Evolutionary conservation across 1,139 yeast species (phyloP).

Genomic region (Citeromyces siamensis): DNA sequence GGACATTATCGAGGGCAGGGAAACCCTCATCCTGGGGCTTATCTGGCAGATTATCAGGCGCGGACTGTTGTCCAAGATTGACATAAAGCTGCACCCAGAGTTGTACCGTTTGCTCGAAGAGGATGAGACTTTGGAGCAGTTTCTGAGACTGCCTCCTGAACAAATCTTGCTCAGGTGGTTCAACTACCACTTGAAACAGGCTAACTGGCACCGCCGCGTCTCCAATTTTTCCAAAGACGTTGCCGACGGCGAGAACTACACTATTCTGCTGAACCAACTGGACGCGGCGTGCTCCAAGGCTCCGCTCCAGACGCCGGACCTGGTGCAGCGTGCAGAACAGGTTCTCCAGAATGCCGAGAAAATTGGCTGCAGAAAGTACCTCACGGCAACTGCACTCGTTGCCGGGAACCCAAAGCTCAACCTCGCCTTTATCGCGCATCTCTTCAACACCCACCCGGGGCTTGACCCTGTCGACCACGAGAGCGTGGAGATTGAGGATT

Average conservation of each 20-base stretch:
- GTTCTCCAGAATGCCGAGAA: slow-evolving; percentile 79
- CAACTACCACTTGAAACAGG: slow-evolving; percentile 89
- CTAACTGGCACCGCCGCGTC: slow-evolving; percentile 84
- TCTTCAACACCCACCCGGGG: slow-evolving; percentile 95
- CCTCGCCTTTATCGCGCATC: slow-evolving; percentile 92
- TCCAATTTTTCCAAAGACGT: slow-evolving; percentile 80
- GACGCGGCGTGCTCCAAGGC: slow-evolving; percentile 79
- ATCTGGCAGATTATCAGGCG: slow-evolving; percentile 98
- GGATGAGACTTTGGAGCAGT: slow-evolving; percentile 95
- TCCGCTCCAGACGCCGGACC: slow-evolving; percentile 68
- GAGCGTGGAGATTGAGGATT: slow-evolving; percentile 81
- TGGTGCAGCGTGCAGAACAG: slow-evolving; percentile 76
- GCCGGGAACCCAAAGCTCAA: slow-evolving; percentile 96
- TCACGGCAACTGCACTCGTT: slow-evolving; percentile 86
- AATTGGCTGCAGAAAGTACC: slow-evolving; percentile 84
- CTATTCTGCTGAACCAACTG: slow-evolving; percentile 78
- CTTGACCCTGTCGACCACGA: slow-evolving; percentile 95
- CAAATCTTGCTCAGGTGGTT: slow-evolving; percentile 96
- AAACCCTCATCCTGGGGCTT: slow-evolving; percentile 87
- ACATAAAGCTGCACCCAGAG: slow-evolving; percentile 93
- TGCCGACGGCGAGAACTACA: slow-evolving; percentile 90
- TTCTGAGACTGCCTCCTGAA: slow-evolving; percentile 93
- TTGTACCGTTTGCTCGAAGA: slow-evolving; percentile 89
- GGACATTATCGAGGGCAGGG: slow-evolving; percentile 94
- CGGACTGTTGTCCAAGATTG: slow-evolving; percentile 89